These are phyloP conservation scores for Cymbomonas tetramitiformis DNA, from an alignment of 139 green algal species.

Conservation along the genomic window DNA sequence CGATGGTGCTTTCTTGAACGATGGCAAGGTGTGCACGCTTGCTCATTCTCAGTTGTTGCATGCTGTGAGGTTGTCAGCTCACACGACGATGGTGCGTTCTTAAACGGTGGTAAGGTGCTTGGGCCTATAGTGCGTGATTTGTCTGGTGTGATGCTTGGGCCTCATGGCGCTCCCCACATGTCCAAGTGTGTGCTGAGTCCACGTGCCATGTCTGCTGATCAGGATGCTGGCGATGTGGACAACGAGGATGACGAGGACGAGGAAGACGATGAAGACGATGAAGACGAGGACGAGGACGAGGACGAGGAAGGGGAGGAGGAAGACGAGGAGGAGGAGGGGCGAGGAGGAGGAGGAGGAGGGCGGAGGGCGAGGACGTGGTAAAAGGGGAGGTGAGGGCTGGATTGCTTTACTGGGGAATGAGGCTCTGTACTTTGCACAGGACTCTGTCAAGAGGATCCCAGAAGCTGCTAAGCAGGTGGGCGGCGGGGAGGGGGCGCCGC, in stretches of 20 bases:
- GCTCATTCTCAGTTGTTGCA: no score
- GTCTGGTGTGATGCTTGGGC: no score
- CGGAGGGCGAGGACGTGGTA: not conserved
- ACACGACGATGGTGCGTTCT: not conserved
- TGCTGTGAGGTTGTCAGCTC: not conserved
- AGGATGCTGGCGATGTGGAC: not conserved
- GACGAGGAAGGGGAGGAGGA: not conserved
- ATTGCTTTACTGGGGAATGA: no score
- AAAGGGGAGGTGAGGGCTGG: not conserved
- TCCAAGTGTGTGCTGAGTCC: not conserved
- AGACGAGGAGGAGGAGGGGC: not conserved
- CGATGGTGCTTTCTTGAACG: no score
- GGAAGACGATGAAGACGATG: constrained; percentile 3
- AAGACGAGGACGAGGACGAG: constrained; percentile 1
- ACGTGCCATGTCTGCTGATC: not conserved
- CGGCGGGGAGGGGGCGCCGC: no score
- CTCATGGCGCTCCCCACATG: no score
- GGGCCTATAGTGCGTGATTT: not conserved
- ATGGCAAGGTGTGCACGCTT: no score
- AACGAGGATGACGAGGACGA: not conserved
- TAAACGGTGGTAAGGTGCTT: not conserved
- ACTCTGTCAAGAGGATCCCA: no score
- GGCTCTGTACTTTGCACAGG: no score
- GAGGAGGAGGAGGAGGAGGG: not conserved
- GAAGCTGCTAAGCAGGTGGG: no score